These are phyloP conservation scores for Candida manassasensis DNA, from an alignment of 805 yeast species.

Conservation along the genomic window DNA sequence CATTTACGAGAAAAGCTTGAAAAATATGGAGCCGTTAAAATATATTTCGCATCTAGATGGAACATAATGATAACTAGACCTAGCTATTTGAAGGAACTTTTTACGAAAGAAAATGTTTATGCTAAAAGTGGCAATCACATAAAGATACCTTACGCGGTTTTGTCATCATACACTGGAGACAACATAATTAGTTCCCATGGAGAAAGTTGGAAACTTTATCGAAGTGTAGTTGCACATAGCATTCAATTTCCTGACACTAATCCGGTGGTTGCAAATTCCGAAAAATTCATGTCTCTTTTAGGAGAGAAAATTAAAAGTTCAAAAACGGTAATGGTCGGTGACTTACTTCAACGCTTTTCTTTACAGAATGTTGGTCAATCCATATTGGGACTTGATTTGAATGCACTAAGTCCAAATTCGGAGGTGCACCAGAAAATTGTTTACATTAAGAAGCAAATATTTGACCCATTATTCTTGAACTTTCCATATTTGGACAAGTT, in stretches of 20 bases:
- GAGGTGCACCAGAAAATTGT: slow-evolving; percentile 38
- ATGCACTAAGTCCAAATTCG: slow-evolving; percentile 26
- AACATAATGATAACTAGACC: slow-evolving; percentile 51
- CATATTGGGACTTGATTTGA: slow-evolving; percentile 46
- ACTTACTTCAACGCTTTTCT: slow-evolving; percentile 42
- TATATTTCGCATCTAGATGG: slow-evolving; percentile 60
- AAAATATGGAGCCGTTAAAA: slow-evolving; percentile 52
- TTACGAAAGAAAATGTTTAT: slow-evolving; percentile 45
- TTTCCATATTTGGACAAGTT: slow-evolving; percentile 51
- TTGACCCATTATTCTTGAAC: slow-evolving; percentile 48
- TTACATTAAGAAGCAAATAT: slow-evolving; percentile 47
- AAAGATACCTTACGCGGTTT: slow-evolving; percentile 51
- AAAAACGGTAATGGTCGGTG: slow-evolving; percentile 24
- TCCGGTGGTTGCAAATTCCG: slow-evolving; percentile 37
- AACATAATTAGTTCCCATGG: slow-evolving; percentile 60
- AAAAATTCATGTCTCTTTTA: slow-evolving; percentile 24
- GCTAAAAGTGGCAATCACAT: slow-evolving; percentile 59
- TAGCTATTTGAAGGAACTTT: slow-evolving; percentile 39
- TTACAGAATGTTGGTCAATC: slow-evolving; percentile 48
- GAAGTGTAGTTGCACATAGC: slow-evolving; percentile 42
- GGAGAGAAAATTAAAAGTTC: slow-evolving; percentile 10
- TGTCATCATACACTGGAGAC: slow-evolving; percentile 55
- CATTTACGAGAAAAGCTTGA: slow-evolving; percentile 44
- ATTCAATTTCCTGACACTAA: slow-evolving; percentile 44
- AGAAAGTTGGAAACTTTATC: slow-evolving; percentile 44